Conservation (phyloP, 768 basidiomycete genomes). For the Russula brevipes region DNA sequence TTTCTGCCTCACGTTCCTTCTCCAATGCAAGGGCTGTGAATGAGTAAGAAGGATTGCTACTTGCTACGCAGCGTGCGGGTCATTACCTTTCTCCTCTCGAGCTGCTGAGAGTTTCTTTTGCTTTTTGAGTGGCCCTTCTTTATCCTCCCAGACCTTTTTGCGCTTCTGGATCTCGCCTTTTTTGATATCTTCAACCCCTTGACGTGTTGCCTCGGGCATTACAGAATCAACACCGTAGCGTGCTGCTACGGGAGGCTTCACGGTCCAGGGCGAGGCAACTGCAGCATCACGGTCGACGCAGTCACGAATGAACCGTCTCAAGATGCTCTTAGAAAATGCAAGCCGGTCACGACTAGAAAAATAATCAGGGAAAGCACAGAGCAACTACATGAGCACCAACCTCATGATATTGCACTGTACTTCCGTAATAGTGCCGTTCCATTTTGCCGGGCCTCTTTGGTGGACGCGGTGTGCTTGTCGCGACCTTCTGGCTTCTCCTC, state of each 20-base stretch:
- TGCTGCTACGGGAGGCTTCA: conserved; percentile 78
- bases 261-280: conserved; percentile 93
- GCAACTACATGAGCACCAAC: conserved; percentile 38
- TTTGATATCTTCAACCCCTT: conserved; percentile 72
- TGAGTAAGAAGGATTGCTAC: conserved; percentile 27
- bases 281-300: conserved; percentile 90
- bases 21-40: conserved; percentile 47
- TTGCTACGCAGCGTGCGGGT: background rate
- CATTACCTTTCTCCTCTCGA: conserved; percentile 70
- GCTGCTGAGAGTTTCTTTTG: conserved; percentile 71
- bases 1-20: conserved; percentile 62
- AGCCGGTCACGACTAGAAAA: conserved; percentile 80
- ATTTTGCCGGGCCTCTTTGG: conserved; percentile 53
- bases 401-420: conserved; percentile 77
- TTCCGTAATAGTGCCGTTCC: conserved; percentile 76
- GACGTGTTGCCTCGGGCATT: conserved; percentile 81
- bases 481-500: conserved; percentile 67
- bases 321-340: conserved; percentile 93
- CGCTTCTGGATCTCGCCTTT: conserved; percentile 89
- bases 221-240: conserved; percentile 79
- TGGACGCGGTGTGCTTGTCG: conserved; percentile 52
- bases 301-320: conserved; percentile 93
- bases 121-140: conserved; percentile 77
- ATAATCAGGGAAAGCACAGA: background rate
- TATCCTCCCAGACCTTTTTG: conserved; percentile 86